phyloP scores from a whole-genome alignment of 805 yeast species.

The Lachancea quebecensis region DNA sequence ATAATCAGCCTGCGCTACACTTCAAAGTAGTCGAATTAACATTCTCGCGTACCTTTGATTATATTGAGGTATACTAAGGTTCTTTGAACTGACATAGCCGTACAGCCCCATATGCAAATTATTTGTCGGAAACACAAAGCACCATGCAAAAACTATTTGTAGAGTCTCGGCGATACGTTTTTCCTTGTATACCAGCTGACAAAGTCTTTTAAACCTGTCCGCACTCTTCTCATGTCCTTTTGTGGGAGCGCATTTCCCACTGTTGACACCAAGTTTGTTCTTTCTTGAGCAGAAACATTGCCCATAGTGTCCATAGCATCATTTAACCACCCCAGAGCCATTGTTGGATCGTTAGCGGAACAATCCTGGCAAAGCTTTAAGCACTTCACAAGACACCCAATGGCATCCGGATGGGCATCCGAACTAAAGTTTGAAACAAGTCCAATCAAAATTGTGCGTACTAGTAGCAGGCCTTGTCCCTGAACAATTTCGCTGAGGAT shows the following conservation, averaged over 20 bases:
- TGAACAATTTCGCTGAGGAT: conserved; percentile 41
- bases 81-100: no score
- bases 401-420: conserved; percentile 67
- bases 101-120: no score
- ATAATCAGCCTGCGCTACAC: no score
- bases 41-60: no score
- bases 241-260: conserved; percentile 55
- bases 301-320: conserved; percentile 46
- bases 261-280: conserved; percentile 51
- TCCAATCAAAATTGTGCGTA: conserved; percentile 52
- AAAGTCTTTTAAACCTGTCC: conserved; percentile 68
- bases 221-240: conserved; percentile 65
- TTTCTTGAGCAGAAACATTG: conserved; percentile 63
- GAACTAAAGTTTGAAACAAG: conserved; percentile 63
- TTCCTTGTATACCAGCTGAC: conserved; percentile 77
- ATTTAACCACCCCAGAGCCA: conserved; percentile 50
- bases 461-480: conserved; percentile 49
- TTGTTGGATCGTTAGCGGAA: conserved; percentile 33
- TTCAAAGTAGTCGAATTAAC: no score
- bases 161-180: conserved; percentile 47
- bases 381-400: conserved; percentile 61
- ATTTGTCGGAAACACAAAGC: no score
- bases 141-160: conserved; percentile 9
- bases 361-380: conserved; percentile 46
- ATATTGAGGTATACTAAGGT: no score